phyloP scores from a whole-genome alignment of 768 basidiomycete genomes.

The Amanita rubescens region DNA sequence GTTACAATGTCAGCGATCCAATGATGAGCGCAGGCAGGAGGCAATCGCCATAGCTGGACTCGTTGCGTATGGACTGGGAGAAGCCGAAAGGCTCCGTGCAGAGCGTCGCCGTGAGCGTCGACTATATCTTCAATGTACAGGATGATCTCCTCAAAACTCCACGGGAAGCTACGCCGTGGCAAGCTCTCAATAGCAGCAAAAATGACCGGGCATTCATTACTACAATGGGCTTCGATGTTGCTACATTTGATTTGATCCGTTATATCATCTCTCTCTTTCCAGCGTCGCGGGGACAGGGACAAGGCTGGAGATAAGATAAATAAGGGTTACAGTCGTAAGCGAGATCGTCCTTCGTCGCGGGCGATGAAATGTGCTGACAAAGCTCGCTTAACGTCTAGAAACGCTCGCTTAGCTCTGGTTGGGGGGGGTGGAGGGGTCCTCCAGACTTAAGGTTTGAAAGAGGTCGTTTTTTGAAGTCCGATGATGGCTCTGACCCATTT shows the following conservation, averaged over 20 bases:
- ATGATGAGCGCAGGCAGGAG: not conserved
- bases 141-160: no score
- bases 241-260: no score
- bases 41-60: not conserved
- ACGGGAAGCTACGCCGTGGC: no score
- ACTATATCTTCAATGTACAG: no score
- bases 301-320: not conserved
- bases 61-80: constrained; percentile 11
- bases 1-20: not conserved
- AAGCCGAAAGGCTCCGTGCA: no score
- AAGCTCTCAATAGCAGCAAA: no score
- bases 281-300: not conserved
- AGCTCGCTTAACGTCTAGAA: not conserved
- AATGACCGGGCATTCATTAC: no score
- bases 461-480: constrained; percentile 1
- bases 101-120: no score
- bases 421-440: not conserved
- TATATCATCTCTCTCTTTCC: not conserved
- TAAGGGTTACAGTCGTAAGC: not conserved
- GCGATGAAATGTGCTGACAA: constrained; percentile 1
- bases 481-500: constrained; percentile 2
- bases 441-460: not conserved
- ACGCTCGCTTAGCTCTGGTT: not conserved
- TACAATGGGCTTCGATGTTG: no score
- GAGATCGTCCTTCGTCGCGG: not conserved